phyloP scores from a whole-genome alignment of 2,329 filamentous ascomycete species.

The Microsporum canis region DNA sequence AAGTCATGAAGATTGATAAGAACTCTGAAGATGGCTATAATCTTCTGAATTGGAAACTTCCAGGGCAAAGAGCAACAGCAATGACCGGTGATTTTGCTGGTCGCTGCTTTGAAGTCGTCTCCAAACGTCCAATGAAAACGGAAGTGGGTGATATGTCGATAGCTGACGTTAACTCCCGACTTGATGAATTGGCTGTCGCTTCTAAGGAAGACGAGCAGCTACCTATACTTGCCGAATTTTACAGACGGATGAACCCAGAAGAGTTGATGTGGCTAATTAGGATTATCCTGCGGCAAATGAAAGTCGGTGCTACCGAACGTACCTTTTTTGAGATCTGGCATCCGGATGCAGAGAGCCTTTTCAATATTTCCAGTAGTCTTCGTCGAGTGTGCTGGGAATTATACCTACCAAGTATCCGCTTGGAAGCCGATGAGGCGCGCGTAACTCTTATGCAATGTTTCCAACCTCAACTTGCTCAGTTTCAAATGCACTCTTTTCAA shows the following conservation, averaged over 20 bases:
- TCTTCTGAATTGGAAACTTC: slow-evolving; percentile 84
- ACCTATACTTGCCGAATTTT: slow-evolving; percentile 71
- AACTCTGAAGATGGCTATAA: slow-evolving; percentile 80
- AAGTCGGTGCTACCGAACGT: slow-evolving; percentile 68
- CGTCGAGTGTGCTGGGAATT: slow-evolving; percentile 92
- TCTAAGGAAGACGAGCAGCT: slow-evolving; percentile 74
- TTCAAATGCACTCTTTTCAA: slow-evolving; percentile 72
- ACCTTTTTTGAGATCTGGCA: slow-evolving; percentile 79
- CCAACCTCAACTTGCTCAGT: slow-evolving; percentile 88
- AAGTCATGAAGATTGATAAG: slow-evolving; percentile 81
- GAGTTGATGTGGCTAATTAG: slow-evolving; percentile 91
- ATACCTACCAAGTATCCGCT: slow-evolving; percentile 56
- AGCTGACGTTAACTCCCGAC: slow-evolving; percentile 73
- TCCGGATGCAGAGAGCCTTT: slow-evolving; percentile 62
- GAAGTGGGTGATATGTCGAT: slow-evolving; percentile 70
- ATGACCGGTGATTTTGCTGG: slow-evolving; percentile 87
- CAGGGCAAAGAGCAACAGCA: slow-evolving; percentile 54
- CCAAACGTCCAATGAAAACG: slow-evolving; percentile 66
- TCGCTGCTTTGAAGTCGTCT: slow-evolving; percentile 74
- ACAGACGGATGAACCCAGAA: slow-evolving; percentile 81
- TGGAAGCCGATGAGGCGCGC: slow-evolving; percentile 63
- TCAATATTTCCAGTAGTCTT: slow-evolving; percentile 83
- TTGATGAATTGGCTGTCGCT: slow-evolving; percentile 66
- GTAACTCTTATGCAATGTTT: slow-evolving; percentile 88
- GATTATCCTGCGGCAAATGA: slow-evolving; percentile 76